These are phyloP conservation scores for Sporothrix brasiliensis DNA, from an alignment of 2,329 filamentous ascomycete genomes.

Conservation along the genomic window DNA sequence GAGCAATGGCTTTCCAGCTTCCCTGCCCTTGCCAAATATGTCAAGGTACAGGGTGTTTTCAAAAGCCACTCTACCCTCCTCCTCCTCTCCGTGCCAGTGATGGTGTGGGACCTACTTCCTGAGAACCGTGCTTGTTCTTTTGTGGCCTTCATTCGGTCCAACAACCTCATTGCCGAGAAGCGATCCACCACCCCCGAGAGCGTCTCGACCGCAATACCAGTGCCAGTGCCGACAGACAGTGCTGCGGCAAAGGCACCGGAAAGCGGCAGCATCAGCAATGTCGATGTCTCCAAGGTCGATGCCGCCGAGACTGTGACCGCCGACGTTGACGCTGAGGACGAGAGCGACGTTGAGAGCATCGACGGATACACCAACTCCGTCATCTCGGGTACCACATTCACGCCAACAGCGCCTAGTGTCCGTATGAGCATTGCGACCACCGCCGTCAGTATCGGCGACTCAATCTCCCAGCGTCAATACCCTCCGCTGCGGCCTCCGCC, in stretches of 20 bases:
- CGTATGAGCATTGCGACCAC: slow-evolving; percentile 37
- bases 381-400: slow-evolving; percentile 42
- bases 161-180: slow-evolving; percentile 53
- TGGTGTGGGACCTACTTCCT: slow-evolving; percentile 62
- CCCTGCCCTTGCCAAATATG: slow-evolving; percentile 61
- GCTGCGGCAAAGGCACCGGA: neutral
- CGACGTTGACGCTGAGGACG: neutral
- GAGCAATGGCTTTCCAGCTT: slow-evolving; percentile 60
- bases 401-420: slow-evolving; percentile 36
- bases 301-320: neutral
- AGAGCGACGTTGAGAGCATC: slow-evolving; percentile 24
- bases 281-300: neutral
- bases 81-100: slow-evolving; percentile 60
- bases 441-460: slow-evolving; percentile 30
- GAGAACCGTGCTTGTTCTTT: slow-evolving; percentile 62
- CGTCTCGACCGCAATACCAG: neutral
- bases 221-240: neutral
- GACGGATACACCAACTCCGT: slow-evolving; percentile 39
- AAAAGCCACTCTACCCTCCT: slow-evolving; percentile 64
- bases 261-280: neutral
- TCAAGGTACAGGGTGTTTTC: slow-evolving; percentile 64
- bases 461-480: slow-evolving; percentile 6
- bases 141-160: slow-evolving; percentile 61
- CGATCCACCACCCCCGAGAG: slow-evolving; percentile 32
- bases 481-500: neutral